A percentile compares a stretch with the other conserved stretches of the same genome.
Evolutionary conservation across 176 grass and related monocot species (phyloP).

Genomic region (Bromus sterilis): DNA sequence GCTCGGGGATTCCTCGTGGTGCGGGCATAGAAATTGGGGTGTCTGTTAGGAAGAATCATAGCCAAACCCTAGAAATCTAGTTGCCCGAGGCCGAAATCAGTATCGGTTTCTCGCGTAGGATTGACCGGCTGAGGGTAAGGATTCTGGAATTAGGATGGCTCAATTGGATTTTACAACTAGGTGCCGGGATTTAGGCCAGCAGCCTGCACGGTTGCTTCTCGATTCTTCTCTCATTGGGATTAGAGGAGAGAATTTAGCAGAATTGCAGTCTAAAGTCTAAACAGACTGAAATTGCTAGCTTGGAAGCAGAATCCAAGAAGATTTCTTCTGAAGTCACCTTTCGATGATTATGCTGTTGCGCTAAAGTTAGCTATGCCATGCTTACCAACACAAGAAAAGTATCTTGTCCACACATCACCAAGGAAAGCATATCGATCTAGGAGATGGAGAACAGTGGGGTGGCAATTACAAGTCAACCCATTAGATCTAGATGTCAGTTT

Average conservation of each 20-base stretch:
- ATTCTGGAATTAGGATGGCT: neutral
- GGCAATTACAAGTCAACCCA: slow-evolving; percentile 29
- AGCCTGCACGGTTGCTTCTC: neutral
- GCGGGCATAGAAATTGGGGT: slow-evolving; percentile 28
- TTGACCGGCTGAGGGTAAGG: neutral
- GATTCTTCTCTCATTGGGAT: neutral
- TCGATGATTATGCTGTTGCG: neutral
- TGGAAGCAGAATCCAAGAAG: neutral
- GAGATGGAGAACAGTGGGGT: slow-evolving; percentile 52
- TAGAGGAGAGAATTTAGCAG: neutral
- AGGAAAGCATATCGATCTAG: slow-evolving; percentile 15
- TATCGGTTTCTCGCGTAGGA: neutral
- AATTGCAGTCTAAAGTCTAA: neutral
- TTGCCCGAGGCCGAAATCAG: neutral
- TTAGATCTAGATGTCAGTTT: slow-evolving; percentile 43
- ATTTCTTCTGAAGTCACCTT: slow-evolving; percentile 15
- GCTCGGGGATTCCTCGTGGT: neutral
- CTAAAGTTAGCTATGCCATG: neutral
- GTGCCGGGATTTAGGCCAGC: neutral
- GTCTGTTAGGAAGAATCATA: neutral
- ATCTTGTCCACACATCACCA: neutral
- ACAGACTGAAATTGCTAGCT: neutral
- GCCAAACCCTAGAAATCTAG: neutral
- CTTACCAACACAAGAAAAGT: slow-evolving; percentile 2
- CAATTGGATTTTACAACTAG: neutral